These are phyloP conservation scores for Termitomyces sp. DNA, from an alignment of 768 basidiomycete genomes.

Conservation along the genomic window DNA sequence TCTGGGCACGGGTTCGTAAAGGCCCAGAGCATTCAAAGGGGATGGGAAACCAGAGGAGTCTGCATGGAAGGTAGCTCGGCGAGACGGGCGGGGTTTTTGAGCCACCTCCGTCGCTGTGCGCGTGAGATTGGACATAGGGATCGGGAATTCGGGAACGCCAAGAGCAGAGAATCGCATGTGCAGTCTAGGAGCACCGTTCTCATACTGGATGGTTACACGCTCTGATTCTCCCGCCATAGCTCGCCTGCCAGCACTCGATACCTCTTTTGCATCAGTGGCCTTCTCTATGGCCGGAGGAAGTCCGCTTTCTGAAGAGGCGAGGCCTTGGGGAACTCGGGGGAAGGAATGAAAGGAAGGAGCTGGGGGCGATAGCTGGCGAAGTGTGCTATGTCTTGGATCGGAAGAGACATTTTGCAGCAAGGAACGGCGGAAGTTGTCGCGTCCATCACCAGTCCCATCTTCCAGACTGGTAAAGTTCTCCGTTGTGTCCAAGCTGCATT, in stretches of 20 bases:
- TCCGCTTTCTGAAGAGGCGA: slow-evolving; percentile 3
- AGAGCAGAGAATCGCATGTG: slow-evolving; percentile 53
- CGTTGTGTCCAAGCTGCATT: slow-evolving; percentile 44
- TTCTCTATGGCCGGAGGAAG: slow-evolving; percentile 14
- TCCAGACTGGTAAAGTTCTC: slow-evolving; percentile 51
- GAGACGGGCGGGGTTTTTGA: neutral
- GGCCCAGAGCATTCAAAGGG: neutral
- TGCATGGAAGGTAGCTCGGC: neutral
- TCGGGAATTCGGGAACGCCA: slow-evolving; percentile 42
- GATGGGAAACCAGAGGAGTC: neutral
- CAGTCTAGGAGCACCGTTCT: slow-evolving; percentile 45
- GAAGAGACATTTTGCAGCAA: slow-evolving; percentile 45
- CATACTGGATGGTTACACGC: slow-evolving; percentile 48
- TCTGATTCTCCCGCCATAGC: slow-evolving; percentile 15
- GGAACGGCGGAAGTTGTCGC: slow-evolving; percentile 23
- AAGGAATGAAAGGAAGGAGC: slow-evolving; percentile 35
- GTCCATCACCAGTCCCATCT: slow-evolving; percentile 26
- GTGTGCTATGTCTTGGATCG: slow-evolving; percentile 51
- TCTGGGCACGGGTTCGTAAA: neutral
- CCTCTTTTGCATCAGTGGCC: slow-evolving; percentile 18
- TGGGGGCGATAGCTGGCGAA: slow-evolving; percentile 49
- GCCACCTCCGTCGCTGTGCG: slow-evolving; percentile 6
- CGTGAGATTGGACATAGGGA: slow-evolving; percentile 25
- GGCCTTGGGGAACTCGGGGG: slow-evolving; percentile 21
- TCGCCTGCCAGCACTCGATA: neutral